These are phyloP conservation scores for Clonostachys byssicola DNA, from an alignment of 2,329 filamentous ascomycete species.

Conservation along the genomic window DNA sequence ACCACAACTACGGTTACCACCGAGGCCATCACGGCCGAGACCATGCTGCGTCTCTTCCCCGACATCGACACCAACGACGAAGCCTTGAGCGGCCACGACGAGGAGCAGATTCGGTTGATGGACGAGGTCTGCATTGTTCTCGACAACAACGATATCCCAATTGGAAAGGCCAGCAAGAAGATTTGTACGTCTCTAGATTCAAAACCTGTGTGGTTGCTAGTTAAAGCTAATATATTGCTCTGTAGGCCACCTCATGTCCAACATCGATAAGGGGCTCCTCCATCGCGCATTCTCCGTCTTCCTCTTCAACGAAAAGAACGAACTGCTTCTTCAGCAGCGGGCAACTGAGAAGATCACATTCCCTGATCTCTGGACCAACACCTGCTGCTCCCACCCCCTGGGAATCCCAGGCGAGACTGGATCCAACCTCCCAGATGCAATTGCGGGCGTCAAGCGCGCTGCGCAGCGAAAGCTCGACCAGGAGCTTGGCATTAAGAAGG, in stretches of 20 bases:
- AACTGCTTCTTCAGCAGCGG: slow-evolving; percentile 90
- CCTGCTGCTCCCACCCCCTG: slow-evolving; percentile 96
- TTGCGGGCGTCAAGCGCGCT: slow-evolving; percentile 84
- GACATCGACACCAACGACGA: slow-evolving; percentile 70
- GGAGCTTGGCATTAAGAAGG: slow-evolving; percentile 85
- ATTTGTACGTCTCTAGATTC: slow-evolving; percentile 61
- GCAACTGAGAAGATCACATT: slow-evolving; percentile 98
- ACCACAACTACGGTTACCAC: slow-evolving; percentile 41
- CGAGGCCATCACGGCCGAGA: slow-evolving; percentile 75
- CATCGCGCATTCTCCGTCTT: slow-evolving; percentile 98
- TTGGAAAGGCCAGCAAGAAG: slow-evolving; percentile 98
- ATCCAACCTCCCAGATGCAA: slow-evolving; percentile 70
- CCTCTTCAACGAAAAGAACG: slow-evolving; percentile 91
- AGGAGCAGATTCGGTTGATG: slow-evolving; percentile 97
- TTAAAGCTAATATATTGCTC: neutral
- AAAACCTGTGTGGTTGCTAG: neutral
- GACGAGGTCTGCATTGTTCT: slow-evolving; percentile 98
- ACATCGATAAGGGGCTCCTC: slow-evolving; percentile 92
- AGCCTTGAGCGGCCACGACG: slow-evolving; percentile 87
- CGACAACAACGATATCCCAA: slow-evolving; percentile 86
- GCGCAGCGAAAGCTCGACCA: slow-evolving; percentile 92
- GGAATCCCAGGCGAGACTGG: slow-evolving; percentile 91
- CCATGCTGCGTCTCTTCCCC: slow-evolving; percentile 83
- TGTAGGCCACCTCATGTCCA: slow-evolving; percentile 94
- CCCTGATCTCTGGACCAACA: slow-evolving; percentile 99